Base-by-base conservation (phyloP, 768 basidiomycete genomes). In the Suillus subalutaceus region DNA sequence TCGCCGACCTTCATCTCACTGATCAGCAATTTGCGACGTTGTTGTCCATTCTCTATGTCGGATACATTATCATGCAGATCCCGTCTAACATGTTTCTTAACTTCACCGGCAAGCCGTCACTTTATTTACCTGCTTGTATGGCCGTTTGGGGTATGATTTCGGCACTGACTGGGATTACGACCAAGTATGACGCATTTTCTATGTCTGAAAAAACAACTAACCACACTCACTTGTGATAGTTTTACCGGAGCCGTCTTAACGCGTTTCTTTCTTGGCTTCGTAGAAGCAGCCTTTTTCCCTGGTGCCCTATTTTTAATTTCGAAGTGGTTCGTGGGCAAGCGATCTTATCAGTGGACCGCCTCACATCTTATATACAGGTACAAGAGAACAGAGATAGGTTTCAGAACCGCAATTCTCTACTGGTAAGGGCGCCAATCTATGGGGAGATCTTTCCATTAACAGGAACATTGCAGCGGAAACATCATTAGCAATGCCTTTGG, bases 51-150 rank as follows among this genome's bases (percentile, higher is more conserved):
- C 81, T 90, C 64, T 90, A 90, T 69, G 84, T 89, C 46, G 89
- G 89, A 37, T 80, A 79, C 66, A 80, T 82, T 52, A 72, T 79
- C 44, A 80, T 81, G 80, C 80, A 81, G 68, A 72, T 80, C 2
- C 79, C 81, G n/a, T 92, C 91, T 12, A 91, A 90, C 72, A 88
- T 90, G 84, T 85, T 90, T 68, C 77, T 91, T 56, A 88, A 89
- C 69, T 82, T 85, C 71, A 85, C 89, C 23, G 90, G 88, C 53
- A 78, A 83, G 71, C 91, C 90, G 4, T 91, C 89, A 0, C 74
- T 88, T 65, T 89, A 91, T 74, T 79, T 91, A 4, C 88, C 90
- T 0, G 69, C 65, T 53, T 88, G 86, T 69, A 91, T 92, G 90
- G 79, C 86, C 10, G 69, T 90, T 37, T 92, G 90, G 90, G 93